A percentile compares a stretch with the other conserved stretches of the same genome.
phyloP scores from a whole-genome alignment of 441 rosid genomes.

The Gossypium armourianum region DNA sequence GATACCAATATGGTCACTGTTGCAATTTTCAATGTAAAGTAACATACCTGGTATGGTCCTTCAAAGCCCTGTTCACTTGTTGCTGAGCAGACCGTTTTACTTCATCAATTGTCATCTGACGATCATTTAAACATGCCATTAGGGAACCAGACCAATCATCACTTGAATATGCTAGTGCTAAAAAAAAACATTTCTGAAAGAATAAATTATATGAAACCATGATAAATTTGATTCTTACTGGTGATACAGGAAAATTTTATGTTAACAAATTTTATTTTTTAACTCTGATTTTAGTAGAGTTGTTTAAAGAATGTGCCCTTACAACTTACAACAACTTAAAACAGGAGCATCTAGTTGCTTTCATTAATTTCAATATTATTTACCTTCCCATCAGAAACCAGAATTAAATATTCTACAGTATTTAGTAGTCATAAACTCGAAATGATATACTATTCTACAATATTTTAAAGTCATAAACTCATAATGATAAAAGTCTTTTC shows the following conservation, averaged over 20 bases:
- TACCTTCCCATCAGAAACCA: background rate
- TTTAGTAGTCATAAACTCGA: no score
- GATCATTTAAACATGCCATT: conserved; percentile 8
- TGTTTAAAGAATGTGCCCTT: background rate
- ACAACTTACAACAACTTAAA: no score
- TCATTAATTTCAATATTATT: background rate
- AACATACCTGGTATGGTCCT: conserved; percentile 71
- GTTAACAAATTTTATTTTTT: background rate
- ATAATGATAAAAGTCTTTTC: background rate
- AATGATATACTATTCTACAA: no score
- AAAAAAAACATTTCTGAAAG: background rate
- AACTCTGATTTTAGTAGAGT: background rate
- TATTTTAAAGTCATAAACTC: no score
- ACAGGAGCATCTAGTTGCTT: no score
- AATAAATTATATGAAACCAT: background rate
- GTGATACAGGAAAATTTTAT: background rate
- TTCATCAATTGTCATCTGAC: conserved; percentile 89
- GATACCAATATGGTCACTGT: background rate
- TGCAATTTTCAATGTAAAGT: background rate
- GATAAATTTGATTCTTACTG: background rate
- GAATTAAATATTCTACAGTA: no score
- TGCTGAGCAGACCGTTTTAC: conserved; percentile 94
- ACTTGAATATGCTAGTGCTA: conserved; percentile 2
- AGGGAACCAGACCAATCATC: conserved; percentile 21
- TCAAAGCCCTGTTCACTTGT: conserved; percentile 80